Conservation (phyloP, 768 basidiomycete genomes). For the Amanita brunnescens region DNA sequence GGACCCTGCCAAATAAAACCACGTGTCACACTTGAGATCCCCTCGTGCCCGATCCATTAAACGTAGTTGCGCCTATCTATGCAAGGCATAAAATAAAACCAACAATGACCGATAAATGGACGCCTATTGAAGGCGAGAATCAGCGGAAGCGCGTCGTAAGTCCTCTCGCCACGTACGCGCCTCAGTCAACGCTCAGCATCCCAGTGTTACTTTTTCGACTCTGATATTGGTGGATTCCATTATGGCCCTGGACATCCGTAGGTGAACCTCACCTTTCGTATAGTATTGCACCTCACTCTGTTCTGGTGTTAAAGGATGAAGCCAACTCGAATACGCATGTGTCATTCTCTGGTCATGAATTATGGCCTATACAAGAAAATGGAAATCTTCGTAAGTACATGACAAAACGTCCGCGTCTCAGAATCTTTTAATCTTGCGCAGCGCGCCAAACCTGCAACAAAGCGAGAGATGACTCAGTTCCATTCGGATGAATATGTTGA, state of each 20-base stretch:
- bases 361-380: slow-evolving; percentile 99
- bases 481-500: slow-evolving; percentile 99
- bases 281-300: background rate
- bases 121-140: slow-evolving; percentile 60
- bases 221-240: slow-evolving; percentile 98
- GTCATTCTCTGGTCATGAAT: slow-evolving; percentile 99
- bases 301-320: slow-evolving; percentile 62
- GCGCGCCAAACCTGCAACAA: slow-evolving; percentile 99
- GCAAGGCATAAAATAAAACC: slow-evolving; percentile 1
- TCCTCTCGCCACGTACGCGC: slow-evolving; percentile 14
- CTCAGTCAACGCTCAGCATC: slow-evolving; percentile 7
- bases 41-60: no score
- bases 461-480: slow-evolving; percentile 99
- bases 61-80: background rate
- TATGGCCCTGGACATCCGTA: slow-evolving; percentile 97
- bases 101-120: slow-evolving; percentile 42
- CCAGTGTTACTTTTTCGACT: slow-evolving; percentile 99
- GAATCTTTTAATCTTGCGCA: slow-evolving; percentile 22
- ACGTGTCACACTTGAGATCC: background rate
- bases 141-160: slow-evolving; percentile 85
- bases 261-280: slow-evolving; percentile 15
- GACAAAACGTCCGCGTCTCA: background rate
- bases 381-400: slow-evolving; percentile 90
- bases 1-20: background rate
- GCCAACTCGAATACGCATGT: slow-evolving; percentile 98